Evolutionary conservation across 225 moss, liverwort and hornwort genomes (phyloP).

Genomic region (Pleurozium schreberi): DNA sequence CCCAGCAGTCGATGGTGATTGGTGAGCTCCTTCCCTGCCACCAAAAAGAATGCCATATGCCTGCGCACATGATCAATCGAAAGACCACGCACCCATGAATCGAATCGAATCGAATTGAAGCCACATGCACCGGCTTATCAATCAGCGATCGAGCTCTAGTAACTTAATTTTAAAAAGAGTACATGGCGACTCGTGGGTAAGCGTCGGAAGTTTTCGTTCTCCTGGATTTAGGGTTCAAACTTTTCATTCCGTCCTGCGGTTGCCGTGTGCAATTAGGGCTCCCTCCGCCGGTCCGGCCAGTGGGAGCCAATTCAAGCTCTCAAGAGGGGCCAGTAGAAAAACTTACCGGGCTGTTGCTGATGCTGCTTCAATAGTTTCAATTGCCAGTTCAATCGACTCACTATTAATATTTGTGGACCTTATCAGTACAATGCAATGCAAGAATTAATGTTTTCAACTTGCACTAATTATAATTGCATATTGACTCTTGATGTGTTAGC

Average conservation of each 20-base stretch:
- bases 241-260: background rate
- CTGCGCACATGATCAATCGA: constrained; percentile 12
- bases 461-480: background rate
- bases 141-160: background rate
- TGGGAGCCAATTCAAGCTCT: background rate
- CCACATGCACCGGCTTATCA: background rate
- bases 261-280: background rate
- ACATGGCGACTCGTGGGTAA: background rate
- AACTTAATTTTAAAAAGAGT: background rate
- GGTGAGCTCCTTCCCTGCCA: constrained; percentile 64
- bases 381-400: background rate
- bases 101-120: too few relatives aligned
- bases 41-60: constrained; percentile 67
- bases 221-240: background rate
- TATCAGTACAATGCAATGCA: too few relatives aligned
- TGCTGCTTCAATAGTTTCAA: background rate
- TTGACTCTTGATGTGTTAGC: background rate
- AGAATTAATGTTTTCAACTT: background rate
- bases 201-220: background rate
- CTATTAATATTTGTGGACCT: background rate
- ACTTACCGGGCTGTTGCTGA: background rate
- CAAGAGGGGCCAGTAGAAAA: background rate
- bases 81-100: too few relatives aligned
- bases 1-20: constrained; percentile 32
- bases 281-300: background rate